Base-by-base conservation (phyloP, 192 early-diverging fungal species). In the Thoreauomyces humboldtii region DNA sequence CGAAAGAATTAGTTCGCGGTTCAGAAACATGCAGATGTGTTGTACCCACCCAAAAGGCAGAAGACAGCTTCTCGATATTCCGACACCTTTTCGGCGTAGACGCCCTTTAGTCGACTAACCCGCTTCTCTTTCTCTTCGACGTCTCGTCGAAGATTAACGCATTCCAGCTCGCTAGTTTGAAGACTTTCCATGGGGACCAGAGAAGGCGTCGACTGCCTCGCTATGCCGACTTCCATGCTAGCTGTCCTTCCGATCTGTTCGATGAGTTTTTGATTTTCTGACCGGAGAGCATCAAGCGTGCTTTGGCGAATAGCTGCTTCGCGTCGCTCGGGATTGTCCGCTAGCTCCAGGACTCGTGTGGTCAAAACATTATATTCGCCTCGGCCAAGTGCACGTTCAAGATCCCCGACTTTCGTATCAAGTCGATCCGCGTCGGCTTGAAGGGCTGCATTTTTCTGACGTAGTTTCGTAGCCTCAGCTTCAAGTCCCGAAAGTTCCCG, bases 1-100 rank as follows among this genome's bases (percentile, higher is more conserved):
- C 34, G 33, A 27, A 3, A 11, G 32, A 57, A 41, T 9, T 41
- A 41, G n/a, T n/a, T n/a, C n/a, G n/a, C n/a, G n/a, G n/a, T n/a
- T n/a, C n/a, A n/a, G n/a, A n/a, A n/a, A n/a, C n/a, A n/a, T n/a
- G n/a, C n/a, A n/a, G n/a, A n/a, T n/a, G n/a, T n/a, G n/a, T n/a
- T n/a, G n/a, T n/a, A 32, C 57, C 15, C 52, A 74, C 91, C 91
- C 21, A 95, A 79, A 0, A 95, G 66, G 1, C 77, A 73, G 29
- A 84, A 82, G 0, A 95, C 85, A 11, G 85, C 88, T 60, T 89
- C 88, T 42, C 82, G 75, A 67, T 86, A 89, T 77, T 92, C 88
- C 44, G 84, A 72, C 0, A 82, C 84, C 67, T 92, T 89, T 2
- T 65, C 63, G 44, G 68, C 74, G 81, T 83, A 92, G 21, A 78